Percentiles rank a stretch among this genome's conserved stretches.
phyloP scores from a whole-genome alignment of 108 stramenopile species.

The Asterionellopsis glacialis region DNA sequence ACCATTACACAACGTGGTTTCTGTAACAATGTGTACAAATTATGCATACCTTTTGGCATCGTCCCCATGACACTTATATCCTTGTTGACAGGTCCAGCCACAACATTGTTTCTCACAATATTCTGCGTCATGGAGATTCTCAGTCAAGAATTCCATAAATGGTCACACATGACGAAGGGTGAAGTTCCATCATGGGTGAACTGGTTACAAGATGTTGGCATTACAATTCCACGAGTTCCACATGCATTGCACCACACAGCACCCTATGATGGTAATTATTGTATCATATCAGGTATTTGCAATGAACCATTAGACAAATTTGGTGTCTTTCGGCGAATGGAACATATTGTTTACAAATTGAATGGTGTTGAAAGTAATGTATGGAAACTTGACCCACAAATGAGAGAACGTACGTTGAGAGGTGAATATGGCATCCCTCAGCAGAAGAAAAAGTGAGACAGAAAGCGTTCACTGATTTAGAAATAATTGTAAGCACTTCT shows the following conservation, averaged over 20 bases:
- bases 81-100: conserved; percentile 34
- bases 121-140: conserved; percentile 75
- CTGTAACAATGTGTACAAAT: conserved; percentile 91
- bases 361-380: conserved; percentile 85
- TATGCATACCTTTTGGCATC: conserved; percentile 77
- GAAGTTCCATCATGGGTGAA: conserved; percentile 52
- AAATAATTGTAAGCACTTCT: too few species aligned
- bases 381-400: conserved; percentile 75
- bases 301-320: conserved; percentile 66
- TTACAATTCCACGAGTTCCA: conserved; percentile 63
- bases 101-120: conserved; percentile 54
- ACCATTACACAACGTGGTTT: conserved; percentile 91
- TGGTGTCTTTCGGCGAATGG: conserved; percentile 82
- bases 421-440: conserved; percentile 36
- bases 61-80: conserved; percentile 48
- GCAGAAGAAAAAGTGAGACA: neutral
- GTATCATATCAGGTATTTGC: conserved; percentile 81
- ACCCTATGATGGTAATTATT: conserved; percentile 91
- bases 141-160: conserved; percentile 89
- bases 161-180: conserved; percentile 72
- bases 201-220: conserved; percentile 53
- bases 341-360: conserved; percentile 66
- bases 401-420: conserved; percentile 54
- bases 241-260: conserved; percentile 87
- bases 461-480: too few species aligned